Percentiles rank a stretch among this genome's conserved stretches.
phyloP scores from a whole-genome alignment of 306 rosid species.

The Cucurbita maxima region DNA sequence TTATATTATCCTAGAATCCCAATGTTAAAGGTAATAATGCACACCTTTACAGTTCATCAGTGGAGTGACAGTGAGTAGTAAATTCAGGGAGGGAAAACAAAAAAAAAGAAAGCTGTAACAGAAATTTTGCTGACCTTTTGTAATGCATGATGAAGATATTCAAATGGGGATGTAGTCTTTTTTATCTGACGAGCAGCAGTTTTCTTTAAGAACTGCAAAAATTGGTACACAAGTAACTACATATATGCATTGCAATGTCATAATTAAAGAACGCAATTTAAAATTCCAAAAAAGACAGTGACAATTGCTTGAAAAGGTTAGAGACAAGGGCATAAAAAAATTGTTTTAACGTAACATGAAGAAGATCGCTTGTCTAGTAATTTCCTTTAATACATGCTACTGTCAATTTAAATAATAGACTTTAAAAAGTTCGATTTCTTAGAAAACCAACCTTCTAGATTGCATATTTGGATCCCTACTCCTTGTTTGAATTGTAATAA shows the following conservation, averaged over 20 bases:
- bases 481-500: not conserved
- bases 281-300: not conserved
- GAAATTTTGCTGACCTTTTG: constrained; percentile 46
- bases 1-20: not conserved
- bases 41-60: not conserved
- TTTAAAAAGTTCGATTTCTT: too few species aligned
- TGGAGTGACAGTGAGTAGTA: not conserved
- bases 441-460: not conserved
- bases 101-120: not conserved
- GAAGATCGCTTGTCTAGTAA: not conserved
- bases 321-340: not conserved
- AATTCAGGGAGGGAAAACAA: not conserved
- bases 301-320: not conserved
- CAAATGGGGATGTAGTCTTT: constrained; percentile 66
- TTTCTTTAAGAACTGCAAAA: constrained; percentile 84
- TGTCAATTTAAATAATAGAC: not conserved
- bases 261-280: not conserved
- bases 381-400: not conserved
- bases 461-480: not conserved
- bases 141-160: constrained; percentile 60
- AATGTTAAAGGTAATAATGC: not conserved
- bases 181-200: constrained; percentile 62
- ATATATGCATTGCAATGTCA: constrained; percentile 37
- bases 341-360: not conserved
- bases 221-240: constrained; percentile 23